Evolutionary conservation across 2,329 filamentous ascomycete species (phyloP).

Genomic region (Fusarium lateritium): DNA sequence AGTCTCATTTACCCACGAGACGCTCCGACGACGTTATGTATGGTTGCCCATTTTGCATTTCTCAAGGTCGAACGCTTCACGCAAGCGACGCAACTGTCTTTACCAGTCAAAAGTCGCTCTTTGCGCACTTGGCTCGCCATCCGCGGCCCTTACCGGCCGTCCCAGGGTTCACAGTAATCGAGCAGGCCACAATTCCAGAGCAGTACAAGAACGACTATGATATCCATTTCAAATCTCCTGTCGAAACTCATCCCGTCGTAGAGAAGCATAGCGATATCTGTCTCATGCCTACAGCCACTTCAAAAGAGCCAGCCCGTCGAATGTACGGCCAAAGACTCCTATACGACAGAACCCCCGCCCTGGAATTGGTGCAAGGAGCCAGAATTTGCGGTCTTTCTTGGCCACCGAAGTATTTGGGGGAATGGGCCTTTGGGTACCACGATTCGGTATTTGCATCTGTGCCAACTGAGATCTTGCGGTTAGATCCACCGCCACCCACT

Average conservation of each 20-base stretch:
- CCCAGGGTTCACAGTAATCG: slow-evolving; percentile 64
- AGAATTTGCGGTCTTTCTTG: slow-evolving; percentile 67
- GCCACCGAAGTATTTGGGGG: slow-evolving; percentile 66
- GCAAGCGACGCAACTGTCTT: slow-evolving; percentile 71
- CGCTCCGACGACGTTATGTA: slow-evolving; percentile 68
- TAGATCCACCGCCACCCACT: slow-evolving; percentile 62
- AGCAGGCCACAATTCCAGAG: slow-evolving; percentile 58
- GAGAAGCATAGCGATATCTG: slow-evolving; percentile 59
- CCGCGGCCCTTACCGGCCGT: slow-evolving; percentile 67
- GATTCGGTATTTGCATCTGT: slow-evolving; percentile 66
- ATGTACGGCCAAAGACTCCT: slow-evolving; percentile 63
- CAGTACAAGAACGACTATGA: slow-evolving; percentile 66
- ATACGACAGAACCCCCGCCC: slow-evolving; percentile 60
- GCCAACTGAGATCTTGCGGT: slow-evolving; percentile 63
- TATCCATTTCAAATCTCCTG: slow-evolving; percentile 62
- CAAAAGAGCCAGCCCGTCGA: slow-evolving; percentile 63
- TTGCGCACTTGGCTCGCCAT: slow-evolving; percentile 68
- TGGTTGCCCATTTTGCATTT: slow-evolving; percentile 69
- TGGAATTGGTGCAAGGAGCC: slow-evolving; percentile 65
- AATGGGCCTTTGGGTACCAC: slow-evolving; percentile 72
- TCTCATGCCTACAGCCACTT: slow-evolving; percentile 60
- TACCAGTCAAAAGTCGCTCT: slow-evolving; percentile 66
- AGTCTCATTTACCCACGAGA: slow-evolving; percentile 66
- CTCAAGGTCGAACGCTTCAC: slow-evolving; percentile 64
- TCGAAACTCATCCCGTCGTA: slow-evolving; percentile 58